Evolutionary conservation across 78 protist species (phyloP), one percentile per base, ranked within the genome.

Genomic region (Acrasis kona): DNA sequence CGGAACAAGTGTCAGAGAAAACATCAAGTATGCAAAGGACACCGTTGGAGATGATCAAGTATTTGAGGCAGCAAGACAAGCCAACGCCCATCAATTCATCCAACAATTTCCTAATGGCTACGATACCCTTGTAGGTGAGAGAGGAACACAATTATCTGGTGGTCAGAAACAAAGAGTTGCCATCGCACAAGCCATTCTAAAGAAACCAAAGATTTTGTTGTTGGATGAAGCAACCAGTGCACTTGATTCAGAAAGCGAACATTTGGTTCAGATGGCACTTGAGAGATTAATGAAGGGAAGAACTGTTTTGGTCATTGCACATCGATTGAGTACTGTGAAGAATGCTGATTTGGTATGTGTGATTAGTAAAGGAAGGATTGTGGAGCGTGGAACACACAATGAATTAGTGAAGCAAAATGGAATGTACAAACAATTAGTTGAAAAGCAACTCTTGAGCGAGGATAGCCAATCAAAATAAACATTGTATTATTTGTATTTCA

Each of bases 151-250:
- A 69, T 74, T 95, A 10, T 79, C 88, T 1, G 98, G 97, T 19
- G 98, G 98, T 3, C 98, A 96, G 82, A 86, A 84, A 79, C 98
- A 95, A 50, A 50, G 61, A 50, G 19, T 50, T n/a, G 61, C 61
- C 19, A 50, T 50, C 19, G 61, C 61, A 19, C 19, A 19, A 50
- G 61, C 61, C 19, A n/a, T 50, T 2, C 70, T 93, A 2, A 36
- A 68, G 40, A 37, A 91, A 7, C 96, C 99, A 34, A 36, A 67
- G 72, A 78, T 96, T 5, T 73, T 96, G 30, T 37, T 96, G 27
- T 81, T 96, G 5, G 99, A 96, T 78, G 99, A 96, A 71, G 93
- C 95, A 12, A 94, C 99, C 32, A 70, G 88, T 0, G 97, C 98
- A 12, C 89, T 96, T 30, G 99, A 96, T 79, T 77, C 88, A 0